A percentile compares a stretch with the other conserved stretches of the same genome.
These are phyloP conservation scores for Colletotrichum sp. DNA, from an alignment of 2,329 filamentous ascomycete genomes.

Conservation along the genomic window DNA sequence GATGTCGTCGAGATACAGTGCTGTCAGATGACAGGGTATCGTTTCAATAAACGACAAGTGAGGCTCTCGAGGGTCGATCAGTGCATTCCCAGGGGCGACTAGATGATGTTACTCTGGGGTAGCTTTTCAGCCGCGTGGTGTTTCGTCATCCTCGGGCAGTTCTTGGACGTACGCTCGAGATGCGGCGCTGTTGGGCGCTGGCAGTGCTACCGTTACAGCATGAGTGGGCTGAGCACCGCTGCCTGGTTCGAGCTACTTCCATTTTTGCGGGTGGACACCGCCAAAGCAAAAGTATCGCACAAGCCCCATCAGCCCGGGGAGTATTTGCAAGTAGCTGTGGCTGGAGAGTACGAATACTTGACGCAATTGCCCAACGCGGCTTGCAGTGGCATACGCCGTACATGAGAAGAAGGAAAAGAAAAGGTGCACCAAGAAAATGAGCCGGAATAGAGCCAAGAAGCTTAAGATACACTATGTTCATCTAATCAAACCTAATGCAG, in stretches of 20 bases:
- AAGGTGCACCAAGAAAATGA: neutral
- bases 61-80: conserved; percentile 15
- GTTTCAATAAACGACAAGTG: neutral
- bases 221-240: neutral
- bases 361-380: neutral
- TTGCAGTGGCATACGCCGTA: neutral
- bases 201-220: conserved; percentile 3
- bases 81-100: conserved; percentile 6
- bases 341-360: neutral
- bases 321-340: neutral
- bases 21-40: neutral
- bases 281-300: neutral
- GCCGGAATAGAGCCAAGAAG: neutral
- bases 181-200: conserved; percentile 9
- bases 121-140: conserved; percentile 20
- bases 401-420: neutral
- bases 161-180: conserved; percentile 8
- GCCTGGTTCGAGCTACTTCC: conserved; percentile 7
- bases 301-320: neutral
- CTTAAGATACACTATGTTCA: neutral
- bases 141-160: conserved; percentile 18
- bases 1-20: conserved; percentile 10
- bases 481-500: neutral
- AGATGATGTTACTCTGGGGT: conserved; percentile 13
- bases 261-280: neutral